These are phyloP conservation scores for Picea engelmannii DNA, from an alignment of 83 land plant genomes.

Conservation along the genomic window DNA sequence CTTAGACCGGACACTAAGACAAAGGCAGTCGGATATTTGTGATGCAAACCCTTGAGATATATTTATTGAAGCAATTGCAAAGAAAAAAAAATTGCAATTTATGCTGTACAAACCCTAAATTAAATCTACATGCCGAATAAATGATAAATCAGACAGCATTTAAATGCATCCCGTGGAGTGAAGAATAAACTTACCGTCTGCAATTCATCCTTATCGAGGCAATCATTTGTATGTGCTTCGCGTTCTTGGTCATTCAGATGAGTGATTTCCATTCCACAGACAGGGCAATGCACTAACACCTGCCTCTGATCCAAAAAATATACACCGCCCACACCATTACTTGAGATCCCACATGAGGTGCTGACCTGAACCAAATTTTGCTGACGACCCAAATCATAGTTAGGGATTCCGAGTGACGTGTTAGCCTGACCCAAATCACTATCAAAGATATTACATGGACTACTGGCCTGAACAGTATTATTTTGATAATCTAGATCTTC, in stretches of 20 bases:
- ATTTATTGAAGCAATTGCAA: not conserved
- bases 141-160: not conserved
- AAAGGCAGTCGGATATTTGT: no score
- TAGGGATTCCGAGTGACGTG: not conserved
- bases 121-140: not conserved
- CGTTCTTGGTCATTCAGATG: slow-evolving; percentile 46
- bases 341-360: not conserved
- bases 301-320: slow-evolving; percentile 16
- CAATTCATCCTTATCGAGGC: slow-evolving; percentile 57
- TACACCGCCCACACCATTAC: not conserved
- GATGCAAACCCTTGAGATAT: no score
- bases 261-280: slow-evolving; percentile 66
- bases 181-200: slow-evolving; percentile 6
- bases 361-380: not conserved
- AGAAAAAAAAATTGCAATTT: not conserved
- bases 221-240: slow-evolving; percentile 70
- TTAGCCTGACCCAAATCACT: not conserved
- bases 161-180: not conserved
- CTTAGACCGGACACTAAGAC: no score
- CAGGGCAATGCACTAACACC: slow-evolving; percentile 54
- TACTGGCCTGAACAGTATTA: not conserved
- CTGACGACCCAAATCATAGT: not conserved
- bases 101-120: not conserved
- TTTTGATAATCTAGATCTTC: not conserved
- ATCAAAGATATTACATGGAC: not conserved